phyloP scores from a whole-genome alignment of 1,284 basidiomycete genomes.

The Ustilago curta region DNA sequence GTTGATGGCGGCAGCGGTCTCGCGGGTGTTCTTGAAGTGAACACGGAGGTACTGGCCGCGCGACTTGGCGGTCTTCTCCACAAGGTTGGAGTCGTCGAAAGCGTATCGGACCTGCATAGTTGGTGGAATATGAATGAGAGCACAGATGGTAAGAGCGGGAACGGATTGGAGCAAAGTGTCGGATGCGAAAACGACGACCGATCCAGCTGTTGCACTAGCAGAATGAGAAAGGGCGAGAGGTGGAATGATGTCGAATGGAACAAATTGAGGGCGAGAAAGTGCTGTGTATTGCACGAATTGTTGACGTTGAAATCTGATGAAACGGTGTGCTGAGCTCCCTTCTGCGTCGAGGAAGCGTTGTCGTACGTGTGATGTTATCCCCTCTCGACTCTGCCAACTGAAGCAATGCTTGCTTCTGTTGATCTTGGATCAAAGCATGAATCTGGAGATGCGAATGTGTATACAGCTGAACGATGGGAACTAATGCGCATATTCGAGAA shows the following conservation, averaged over 20 bases:
- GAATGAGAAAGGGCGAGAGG: background rate
- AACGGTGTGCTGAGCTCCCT: too few relatives aligned
- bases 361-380: too few relatives aligned
- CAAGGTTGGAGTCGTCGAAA: constrained; percentile 68
- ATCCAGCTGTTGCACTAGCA: background rate
- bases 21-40: constrained; percentile 99
- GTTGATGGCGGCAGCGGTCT: constrained; percentile 72
- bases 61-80: constrained; percentile 72
- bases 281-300: background rate
- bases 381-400: too few relatives aligned
- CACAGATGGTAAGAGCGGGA: constrained; percentile 23
- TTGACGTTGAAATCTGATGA: too few relatives aligned
- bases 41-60: constrained; percentile 97
- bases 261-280: background rate
- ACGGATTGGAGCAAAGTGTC: background rate
- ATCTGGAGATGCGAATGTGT: background rate
- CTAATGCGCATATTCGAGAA: background rate
- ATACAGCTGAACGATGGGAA: background rate
- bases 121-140: background rate
- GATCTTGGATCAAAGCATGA: too few relatives aligned
- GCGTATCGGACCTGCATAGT: constrained; percentile 66
- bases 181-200: constrained; percentile 11
- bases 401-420: too few relatives aligned
- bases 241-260: background rate
- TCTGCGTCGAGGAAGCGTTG: too few relatives aligned